These are phyloP conservation scores for Vigna reflexopilosa DNA, from an alignment of 306 rosid species.

Conservation along the genomic window DNA sequence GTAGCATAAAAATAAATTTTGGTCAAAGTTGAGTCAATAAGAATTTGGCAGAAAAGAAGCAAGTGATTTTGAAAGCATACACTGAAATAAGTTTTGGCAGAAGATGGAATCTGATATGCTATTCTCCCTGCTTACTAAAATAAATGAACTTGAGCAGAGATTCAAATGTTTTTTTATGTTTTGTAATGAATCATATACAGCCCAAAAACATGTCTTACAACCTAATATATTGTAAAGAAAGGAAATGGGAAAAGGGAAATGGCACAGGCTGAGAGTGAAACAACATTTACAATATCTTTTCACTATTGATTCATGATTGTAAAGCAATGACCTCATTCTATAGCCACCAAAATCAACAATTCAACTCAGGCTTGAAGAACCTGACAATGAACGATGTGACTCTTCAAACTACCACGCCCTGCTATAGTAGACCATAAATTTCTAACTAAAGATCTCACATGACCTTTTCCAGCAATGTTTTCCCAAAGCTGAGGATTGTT, in stretches of 20 bases:
- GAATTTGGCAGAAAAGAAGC: too few species aligned
- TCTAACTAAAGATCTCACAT: slow-evolving; percentile 75
- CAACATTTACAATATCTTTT: slow-evolving; percentile 73
- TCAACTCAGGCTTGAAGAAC: slow-evolving; percentile 85
- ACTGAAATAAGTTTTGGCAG: slow-evolving; percentile 33
- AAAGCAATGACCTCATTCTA: slow-evolving; percentile 63
- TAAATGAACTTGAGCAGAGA: slow-evolving; percentile 25
- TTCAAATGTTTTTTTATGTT: slow-evolving; percentile 34
- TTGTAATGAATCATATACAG: slow-evolving; percentile 58
- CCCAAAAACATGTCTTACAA: slow-evolving; percentile 64
- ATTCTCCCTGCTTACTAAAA: slow-evolving; percentile 37
- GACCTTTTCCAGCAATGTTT: slow-evolving; percentile 93
- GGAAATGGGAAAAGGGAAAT: slow-evolving; percentile 44
- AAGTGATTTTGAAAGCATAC: neutral
- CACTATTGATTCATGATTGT: slow-evolving; percentile 59
- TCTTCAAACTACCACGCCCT: slow-evolving; percentile 85
- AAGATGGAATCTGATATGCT: slow-evolving; percentile 22
- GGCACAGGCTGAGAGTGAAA: slow-evolving; percentile 53
- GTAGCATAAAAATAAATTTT: neutral
- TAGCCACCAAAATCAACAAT: slow-evolving; percentile 56
- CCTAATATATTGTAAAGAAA: slow-evolving; percentile 52
- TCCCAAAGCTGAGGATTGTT: slow-evolving; percentile 94
- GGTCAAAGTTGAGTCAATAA: neutral
- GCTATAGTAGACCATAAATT: slow-evolving; percentile 93
- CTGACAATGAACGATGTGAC: slow-evolving; percentile 98